Evolutionary conservation across 176 grass and related monocot species (phyloP).

Genomic region (Elaeis guineensis): DNA sequence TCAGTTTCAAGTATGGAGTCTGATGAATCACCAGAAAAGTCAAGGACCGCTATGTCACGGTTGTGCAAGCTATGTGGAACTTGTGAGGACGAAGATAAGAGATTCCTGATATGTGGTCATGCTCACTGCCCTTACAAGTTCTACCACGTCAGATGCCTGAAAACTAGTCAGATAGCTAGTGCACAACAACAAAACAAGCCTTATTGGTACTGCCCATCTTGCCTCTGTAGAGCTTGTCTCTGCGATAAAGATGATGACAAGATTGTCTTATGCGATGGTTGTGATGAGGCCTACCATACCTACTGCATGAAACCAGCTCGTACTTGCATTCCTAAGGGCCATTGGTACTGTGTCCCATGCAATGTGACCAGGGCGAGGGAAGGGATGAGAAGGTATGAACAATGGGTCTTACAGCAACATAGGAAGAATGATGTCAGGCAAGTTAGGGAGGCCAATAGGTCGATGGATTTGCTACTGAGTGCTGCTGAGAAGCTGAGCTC

Average conservation of each 20-base stretch:
- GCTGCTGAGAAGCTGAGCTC: conserved; percentile 15
- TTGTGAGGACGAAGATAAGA: conserved; percentile 52
- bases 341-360: conserved; percentile 55
- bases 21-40: conserved; percentile 12
- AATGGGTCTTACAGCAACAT: conserved; percentile 28
- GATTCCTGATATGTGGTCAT: conserved; percentile 65
- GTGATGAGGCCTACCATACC: conserved; percentile 74
- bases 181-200: conserved; percentile 27
- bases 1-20: conserved; percentile 22
- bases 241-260: conserved; percentile 60
- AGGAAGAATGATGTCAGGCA: conserved; percentile 22
- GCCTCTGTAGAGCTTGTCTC: conserved; percentile 67
- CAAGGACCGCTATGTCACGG: conserved; percentile 20
- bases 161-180: conserved; percentile 43
- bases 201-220: conserved; percentile 85
- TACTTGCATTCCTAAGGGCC: conserved; percentile 47
- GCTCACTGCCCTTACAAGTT: conserved; percentile 71
- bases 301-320: conserved; percentile 76
- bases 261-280: conserved; percentile 76
- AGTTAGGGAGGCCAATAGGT: conserved; percentile 21
- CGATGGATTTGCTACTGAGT: conserved; percentile 56
- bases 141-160: conserved; percentile 67
- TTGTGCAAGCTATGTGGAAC: conserved; percentile 79
- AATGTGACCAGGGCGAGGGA: conserved; percentile 17
- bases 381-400: conserved; percentile 45